These are phyloP conservation scores for Aureobasidium subglaciale DNA, from an alignment of 2,329 filamentous ascomycete genomes.

Conservation along the genomic window DNA sequence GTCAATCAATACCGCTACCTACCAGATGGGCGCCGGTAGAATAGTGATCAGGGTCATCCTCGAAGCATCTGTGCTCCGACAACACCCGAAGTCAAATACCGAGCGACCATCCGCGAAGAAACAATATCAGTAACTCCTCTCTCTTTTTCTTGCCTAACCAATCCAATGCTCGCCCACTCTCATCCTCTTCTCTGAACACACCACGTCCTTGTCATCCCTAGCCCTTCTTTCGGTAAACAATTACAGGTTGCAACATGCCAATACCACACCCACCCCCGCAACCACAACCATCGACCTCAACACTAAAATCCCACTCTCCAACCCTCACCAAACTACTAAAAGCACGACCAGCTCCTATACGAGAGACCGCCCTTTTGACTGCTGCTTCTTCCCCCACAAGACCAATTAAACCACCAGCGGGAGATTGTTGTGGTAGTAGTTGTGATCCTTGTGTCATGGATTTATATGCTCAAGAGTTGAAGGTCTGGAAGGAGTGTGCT, in stretches of 20 bases:
- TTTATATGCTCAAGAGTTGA: slow-evolving; percentile 15
- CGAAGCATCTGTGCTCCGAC: background rate
- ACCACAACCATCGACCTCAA: background rate
- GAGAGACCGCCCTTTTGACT: background rate
- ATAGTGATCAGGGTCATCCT: background rate
- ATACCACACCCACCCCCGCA: background rate
- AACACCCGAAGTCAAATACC: background rate
- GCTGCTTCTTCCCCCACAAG: background rate
- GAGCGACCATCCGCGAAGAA: background rate
- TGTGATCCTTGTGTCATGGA: slow-evolving; percentile 18
- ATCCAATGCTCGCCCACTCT: background rate
- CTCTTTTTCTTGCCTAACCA: background rate
- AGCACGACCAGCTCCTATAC: slow-evolving; percentile 13
- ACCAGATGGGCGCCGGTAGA: too few species aligned
- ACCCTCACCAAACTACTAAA: slow-evolving; percentile 13
- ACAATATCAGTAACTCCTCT: background rate
- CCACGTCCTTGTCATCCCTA: background rate
- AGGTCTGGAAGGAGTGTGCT: slow-evolving; percentile 15
- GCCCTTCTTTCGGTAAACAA: background rate
- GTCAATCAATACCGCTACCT: too few species aligned
- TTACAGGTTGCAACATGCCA: background rate
- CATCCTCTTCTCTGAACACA: background rate
- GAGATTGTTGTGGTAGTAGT: slow-evolving; percentile 18
- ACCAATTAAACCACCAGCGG: slow-evolving; percentile 15
- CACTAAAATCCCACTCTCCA: slow-evolving; percentile 11